Evolutionary conservation across 2,329 filamentous ascomycete genomes (phyloP), one percentile per base, ranked within the genome.

Genomic region (Phialocephala subalpina): DNA sequence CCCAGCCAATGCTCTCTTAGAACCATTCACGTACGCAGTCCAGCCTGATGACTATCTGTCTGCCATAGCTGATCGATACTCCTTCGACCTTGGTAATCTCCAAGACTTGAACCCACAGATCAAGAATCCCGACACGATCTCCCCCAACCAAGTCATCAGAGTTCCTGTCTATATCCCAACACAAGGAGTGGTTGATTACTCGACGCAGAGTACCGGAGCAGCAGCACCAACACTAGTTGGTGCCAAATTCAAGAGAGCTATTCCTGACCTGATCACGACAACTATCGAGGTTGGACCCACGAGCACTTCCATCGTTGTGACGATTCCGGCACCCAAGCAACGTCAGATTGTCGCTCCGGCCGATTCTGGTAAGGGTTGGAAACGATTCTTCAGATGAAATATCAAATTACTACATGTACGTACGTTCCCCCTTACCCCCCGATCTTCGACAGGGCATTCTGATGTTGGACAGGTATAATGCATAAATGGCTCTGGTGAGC

Each of bases 271-370:
- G 7, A 16, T 40, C 12, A 27, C 57, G n/a, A 64, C 62, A 7
- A 56, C 53, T 16, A 58, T 63, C 38, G 7, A 58, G 16, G 60
- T 58, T 58, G 53, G 60, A 14, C 53, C 52, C n/a, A 58, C 62
- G 52, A 20, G 14, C 25, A 16, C 3, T 7, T 7, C 52, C 5
- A 55, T 55, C 18, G 18, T 33, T 18, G 52, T 20, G 20, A 55
- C 25, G 22, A 20, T 55, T 14, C 22, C 27, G 14, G 20, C 25
- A 47, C n/a, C 52, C 29, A 49, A 20, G 4, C 3, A 25, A 25
- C 20, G 18, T 49, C 8, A 20, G 45, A 12, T 9, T 16, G 20
- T 16, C 12, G 18, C 38, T 42, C 38, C 18, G 12, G 38, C 38
- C 4, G 20, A 12, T 49, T 22, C 20, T 20, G n/a, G 5, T 20